Base-by-base conservation (phyloP, 805 yeast species). In the Yarrowia yakushimensis region DNA sequence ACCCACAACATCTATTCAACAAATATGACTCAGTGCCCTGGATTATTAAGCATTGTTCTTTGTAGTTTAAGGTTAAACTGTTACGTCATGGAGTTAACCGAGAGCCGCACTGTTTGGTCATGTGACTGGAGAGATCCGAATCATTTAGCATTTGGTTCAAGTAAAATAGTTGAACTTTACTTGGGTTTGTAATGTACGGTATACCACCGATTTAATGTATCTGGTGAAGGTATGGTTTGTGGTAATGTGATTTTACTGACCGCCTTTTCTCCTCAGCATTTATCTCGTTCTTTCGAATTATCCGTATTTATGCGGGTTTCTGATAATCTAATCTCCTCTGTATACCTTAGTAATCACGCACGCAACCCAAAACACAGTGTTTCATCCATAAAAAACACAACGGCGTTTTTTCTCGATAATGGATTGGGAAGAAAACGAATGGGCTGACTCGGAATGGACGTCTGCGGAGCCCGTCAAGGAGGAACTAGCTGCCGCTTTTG, bases 361-460 rank as follows among this genome's bases (percentile, higher is more conserved):
- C 33, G 18, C 23, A 43, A 43, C 33, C 15, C 48, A 9, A 25
- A 17, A 43, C 48, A n/a, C n/a, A n/a, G n/a, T n/a, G n/a, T n/a
- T n/a, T n/a, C n/a, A n/a, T n/a, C n/a, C n/a, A n/a, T n/a, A n/a
- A n/a, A n/a, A n/a, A 25, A 17, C 48, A 23, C 45, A 8, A 3
- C 45, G 17, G 45, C 45, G 13, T 3, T 22, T 8, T 17, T 27
- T n/a, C 48, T 43, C 30, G 43, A 25, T 10, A 25, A 52, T 52
- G 59, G 28, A 25, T 12, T 27, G 39, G 59, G 59, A 52, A 52
- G 59, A 18, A 25, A 52, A 52, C 59, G 59, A 34, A 36, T 52
- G 59, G 59, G 59, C 59, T 12, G 59, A 36, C 22, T 23, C 59
- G 23, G 59, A 52, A 15, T 52, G 59, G 59, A 23, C 15, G 31